phyloP scores from a whole-genome alignment of 495 filamentous ascomycete species.

The Entonaema liquescens region DNA sequence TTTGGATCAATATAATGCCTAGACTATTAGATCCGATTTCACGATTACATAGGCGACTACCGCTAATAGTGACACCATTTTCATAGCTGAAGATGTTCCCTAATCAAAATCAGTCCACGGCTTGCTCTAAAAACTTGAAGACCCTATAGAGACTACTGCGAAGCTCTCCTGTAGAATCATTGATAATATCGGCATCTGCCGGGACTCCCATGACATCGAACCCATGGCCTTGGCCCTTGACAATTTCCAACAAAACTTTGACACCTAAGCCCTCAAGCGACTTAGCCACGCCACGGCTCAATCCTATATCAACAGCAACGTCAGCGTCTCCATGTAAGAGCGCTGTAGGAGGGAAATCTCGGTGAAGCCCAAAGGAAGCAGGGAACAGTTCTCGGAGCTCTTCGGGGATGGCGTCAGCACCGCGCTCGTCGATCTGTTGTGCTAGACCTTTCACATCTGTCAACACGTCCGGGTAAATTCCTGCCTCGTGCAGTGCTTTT shows the following conservation, averaged over 20 bases:
- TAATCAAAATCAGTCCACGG: not conserved
- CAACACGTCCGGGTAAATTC: not conserved
- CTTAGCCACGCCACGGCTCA: not conserved
- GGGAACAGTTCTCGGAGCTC: not conserved
- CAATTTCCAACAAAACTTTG: not conserved
- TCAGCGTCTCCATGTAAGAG: not conserved
- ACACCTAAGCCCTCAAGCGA: not conserved
- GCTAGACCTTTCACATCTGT: not conserved
- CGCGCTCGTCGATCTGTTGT: not conserved
- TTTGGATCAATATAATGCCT: not conserved
- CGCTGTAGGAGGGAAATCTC: not conserved
- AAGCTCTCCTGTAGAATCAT: not conserved
- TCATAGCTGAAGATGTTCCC: not conserved
- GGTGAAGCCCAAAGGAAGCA: not conserved
- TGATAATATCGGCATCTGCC: not conserved
- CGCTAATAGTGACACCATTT: not conserved
- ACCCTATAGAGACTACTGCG: not conserved
- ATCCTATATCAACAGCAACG: not conserved
- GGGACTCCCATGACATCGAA: not conserved
- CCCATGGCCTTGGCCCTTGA: slow-evolving; percentile 1
- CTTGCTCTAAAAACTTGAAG: not conserved
- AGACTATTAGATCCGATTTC: not conserved
- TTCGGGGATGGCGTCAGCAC: not conserved
- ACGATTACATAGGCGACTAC: no score
- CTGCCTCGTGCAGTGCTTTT: not conserved